These are phyloP conservation scores for Solanum okadae DNA, from an alignment of 257 asterid species.

Conservation along the genomic window DNA sequence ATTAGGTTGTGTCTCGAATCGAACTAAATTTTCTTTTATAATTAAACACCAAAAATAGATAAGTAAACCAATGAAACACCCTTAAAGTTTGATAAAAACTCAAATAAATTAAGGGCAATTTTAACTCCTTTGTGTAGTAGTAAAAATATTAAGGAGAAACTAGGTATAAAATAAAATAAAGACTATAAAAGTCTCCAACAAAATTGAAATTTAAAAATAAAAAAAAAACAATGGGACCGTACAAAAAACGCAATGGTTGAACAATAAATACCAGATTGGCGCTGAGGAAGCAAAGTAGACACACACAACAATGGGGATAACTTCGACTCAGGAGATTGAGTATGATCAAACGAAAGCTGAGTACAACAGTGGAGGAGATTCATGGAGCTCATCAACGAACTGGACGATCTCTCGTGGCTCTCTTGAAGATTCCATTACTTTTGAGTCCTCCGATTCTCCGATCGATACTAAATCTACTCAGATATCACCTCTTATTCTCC, in stretches of 20 bases:
- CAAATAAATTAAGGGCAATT: background rate
- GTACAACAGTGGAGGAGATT: background rate
- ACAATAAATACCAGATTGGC: background rate
- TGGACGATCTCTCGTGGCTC: conserved; percentile 62
- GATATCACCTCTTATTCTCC: conserved; percentile 40
- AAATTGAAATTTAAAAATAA: too few relatives aligned
- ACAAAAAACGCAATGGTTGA: background rate
- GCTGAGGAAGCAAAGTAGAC: background rate
- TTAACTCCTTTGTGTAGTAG: background rate
- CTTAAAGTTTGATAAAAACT: background rate
- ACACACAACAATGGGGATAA: background rate
- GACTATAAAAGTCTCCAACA: background rate
- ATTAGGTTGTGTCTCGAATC: background rate
- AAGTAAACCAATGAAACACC: background rate
- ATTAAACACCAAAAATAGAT: background rate
- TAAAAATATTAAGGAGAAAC: too few relatives aligned
- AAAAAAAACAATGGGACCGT: background rate
- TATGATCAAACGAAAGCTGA: background rate
- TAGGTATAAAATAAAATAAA: background rate
- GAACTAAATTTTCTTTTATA: too few relatives aligned
- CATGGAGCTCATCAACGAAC: conserved; percentile 45
- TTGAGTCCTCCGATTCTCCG: conserved; percentile 54
- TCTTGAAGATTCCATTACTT: conserved; percentile 33
- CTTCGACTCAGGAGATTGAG: background rate
- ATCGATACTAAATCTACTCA: conserved; percentile 15